Conservation (phyloP, 2,329 filamentous ascomycete species). For the Tolypocladium inflatum region DNA sequence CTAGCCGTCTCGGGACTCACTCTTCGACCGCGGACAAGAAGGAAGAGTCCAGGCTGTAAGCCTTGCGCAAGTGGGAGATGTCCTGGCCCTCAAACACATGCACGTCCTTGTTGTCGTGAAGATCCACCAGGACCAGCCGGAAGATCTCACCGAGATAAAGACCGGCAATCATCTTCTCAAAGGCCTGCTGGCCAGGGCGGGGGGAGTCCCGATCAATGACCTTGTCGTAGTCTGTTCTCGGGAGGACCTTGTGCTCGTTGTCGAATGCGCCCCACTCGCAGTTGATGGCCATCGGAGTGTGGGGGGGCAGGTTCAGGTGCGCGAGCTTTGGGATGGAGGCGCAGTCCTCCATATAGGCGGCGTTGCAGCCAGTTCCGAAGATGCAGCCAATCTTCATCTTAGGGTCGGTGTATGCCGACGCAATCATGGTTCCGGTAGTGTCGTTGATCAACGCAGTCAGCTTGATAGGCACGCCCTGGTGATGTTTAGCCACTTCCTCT, state of each 20-base stretch:
- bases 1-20: constrained; percentile 31
- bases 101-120: constrained; percentile 67
- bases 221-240: constrained; percentile 75
- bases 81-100: constrained; percentile 80
- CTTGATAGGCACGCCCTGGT: constrained; percentile 79
- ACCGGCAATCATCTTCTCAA: constrained; percentile 97
- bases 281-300: constrained; percentile 88
- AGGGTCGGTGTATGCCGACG: constrained; percentile 90
- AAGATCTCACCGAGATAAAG: constrained; percentile 93
- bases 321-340: constrained; percentile 90
- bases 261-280: constrained; percentile 97
- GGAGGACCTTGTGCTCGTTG: constrained; percentile 83
- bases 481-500: constrained; percentile 10
- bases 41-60: constrained; percentile 85
- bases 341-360: constrained; percentile 92
- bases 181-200: constrained; percentile 85
- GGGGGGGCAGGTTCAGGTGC: constrained; percentile 76
- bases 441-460: constrained; percentile 93
- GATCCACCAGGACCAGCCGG: constrained; percentile 74
- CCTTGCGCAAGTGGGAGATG: constrained; percentile 67
- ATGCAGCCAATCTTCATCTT: constrained; percentile 95
- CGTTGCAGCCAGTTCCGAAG: constrained; percentile 96
- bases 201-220: constrained; percentile 87
- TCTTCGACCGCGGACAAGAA: constrained; percentile 92
- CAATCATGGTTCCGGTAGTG: constrained; percentile 93